Percentiles rank a stretch among this genome's conserved stretches.
These are phyloP conservation scores for Aureobasidium sp. DNA, from an alignment of 2,329 filamentous ascomycete species.

Conservation along the genomic window DNA sequence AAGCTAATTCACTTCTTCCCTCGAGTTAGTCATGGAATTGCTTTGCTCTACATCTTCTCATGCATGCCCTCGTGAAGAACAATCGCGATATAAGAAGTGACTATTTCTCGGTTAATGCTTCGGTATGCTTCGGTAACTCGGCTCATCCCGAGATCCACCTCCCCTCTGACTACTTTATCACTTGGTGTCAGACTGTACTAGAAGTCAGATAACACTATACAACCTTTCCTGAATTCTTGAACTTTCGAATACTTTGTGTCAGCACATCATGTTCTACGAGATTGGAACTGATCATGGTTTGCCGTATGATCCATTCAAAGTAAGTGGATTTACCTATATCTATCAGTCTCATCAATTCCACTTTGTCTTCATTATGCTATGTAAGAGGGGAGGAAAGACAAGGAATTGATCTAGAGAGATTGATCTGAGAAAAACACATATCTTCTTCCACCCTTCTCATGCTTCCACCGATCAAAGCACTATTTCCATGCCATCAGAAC, in stretches of 20 bases:
- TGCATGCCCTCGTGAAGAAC: no score
- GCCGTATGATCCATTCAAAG: conserved; percentile 49
- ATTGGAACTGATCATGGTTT: conserved; percentile 43
- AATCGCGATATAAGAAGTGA: no score
- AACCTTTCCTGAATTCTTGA: neutral
- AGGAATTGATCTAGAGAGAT: neutral
- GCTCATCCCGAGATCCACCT: neutral
- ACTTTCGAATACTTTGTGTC: no score
- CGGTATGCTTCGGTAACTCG: neutral
- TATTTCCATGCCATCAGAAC: no score
- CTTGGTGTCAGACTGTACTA: neutral
- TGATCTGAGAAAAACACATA: no score
- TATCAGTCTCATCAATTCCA: neutral
- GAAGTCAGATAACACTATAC: conserved; percentile 13
- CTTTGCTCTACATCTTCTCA: no score
- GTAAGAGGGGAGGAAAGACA: no score
- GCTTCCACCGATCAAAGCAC: no score
- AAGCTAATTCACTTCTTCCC: no score
- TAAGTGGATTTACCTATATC: conserved; percentile 14
- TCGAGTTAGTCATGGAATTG: no score
- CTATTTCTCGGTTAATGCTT: no score
- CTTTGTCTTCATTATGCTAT: neutral
- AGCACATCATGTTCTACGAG: conserved; percentile 41
- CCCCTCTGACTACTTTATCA: neutral
- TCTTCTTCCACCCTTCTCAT: no score